Conservation (phyloP, 2,329 filamentous ascomycete species). For the Claviceps sp. region DNA sequence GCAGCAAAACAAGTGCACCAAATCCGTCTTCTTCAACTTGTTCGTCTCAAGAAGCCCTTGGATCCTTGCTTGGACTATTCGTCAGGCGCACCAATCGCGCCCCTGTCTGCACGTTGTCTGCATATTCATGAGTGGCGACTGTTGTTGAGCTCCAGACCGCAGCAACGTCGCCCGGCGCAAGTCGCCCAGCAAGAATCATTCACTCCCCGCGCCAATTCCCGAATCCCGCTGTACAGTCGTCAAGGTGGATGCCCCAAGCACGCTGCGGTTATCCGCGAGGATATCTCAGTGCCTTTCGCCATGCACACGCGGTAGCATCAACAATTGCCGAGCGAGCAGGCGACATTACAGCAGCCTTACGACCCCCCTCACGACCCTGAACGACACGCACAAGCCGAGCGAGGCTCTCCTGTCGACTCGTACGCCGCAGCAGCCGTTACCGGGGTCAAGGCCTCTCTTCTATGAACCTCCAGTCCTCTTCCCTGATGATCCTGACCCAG, state of each 20-base stretch:
- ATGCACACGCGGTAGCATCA: constrained; percentile 29
- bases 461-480: constrained; percentile 25
- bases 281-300: constrained; percentile 21
- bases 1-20: too few species aligned
- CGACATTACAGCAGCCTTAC: constrained; percentile 19
- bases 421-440: constrained; percentile 7
- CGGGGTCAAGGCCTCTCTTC: constrained; percentile 11
- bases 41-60: too few species aligned
- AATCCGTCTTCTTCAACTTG: too few species aligned
- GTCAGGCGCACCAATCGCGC: too few species aligned
- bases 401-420: constrained; percentile 11
- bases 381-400: constrained; percentile 11
- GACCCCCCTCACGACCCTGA: constrained; percentile 13
- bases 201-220: not conserved
- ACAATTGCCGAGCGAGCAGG: constrained; percentile 24
- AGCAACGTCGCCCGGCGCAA: not conserved
- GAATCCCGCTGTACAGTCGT: constrained; percentile 8
- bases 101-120: too few species aligned
- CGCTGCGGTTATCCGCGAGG: constrained; percentile 30
- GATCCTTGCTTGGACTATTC: too few species aligned
- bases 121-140: not conserved
- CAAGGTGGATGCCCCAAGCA: constrained; percentile 24
- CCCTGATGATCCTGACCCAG: constrained; percentile 16
- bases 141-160: not conserved
- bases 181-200: not conserved